phyloP scores from a whole-genome alignment of 495 filamentous ascomycete genomes.

The Physcia stellaris region DNA sequence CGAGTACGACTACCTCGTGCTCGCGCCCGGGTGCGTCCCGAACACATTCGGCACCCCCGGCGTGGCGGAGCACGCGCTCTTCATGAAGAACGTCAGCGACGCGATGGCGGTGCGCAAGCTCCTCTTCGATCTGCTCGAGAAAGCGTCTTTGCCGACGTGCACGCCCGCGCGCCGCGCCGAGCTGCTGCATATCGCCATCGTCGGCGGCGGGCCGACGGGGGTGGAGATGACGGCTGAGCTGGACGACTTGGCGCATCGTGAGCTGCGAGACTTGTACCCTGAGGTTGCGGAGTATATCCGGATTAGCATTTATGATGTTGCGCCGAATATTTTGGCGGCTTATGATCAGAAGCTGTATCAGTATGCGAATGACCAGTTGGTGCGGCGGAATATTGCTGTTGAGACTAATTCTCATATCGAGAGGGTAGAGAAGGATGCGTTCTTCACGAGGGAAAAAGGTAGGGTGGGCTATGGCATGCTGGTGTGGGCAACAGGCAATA shows the following conservation, averaged over 20 bases:
- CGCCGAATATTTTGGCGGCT: constrained; percentile 14
- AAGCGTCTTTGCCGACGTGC: constrained; percentile 45
- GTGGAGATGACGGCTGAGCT: constrained; percentile 68
- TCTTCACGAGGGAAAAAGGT: constrained; percentile 18
- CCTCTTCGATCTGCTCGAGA: constrained; percentile 48
- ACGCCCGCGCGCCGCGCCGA: constrained; percentile 33
- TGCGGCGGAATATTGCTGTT: constrained; percentile 14
- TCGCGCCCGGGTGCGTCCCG: constrained; percentile 57
- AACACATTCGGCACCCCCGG: constrained; percentile 65
- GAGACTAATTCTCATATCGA: constrained; percentile 17
- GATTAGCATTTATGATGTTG: constrained; percentile 22
- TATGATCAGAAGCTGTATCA: constrained; percentile 20
- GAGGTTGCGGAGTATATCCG: constrained; percentile 12
- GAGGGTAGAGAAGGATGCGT: constrained; percentile 14
- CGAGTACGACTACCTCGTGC: constrained; percentile 57
- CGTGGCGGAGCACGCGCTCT: constrained; percentile 58
- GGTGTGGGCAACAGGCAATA: constrained; percentile 24
- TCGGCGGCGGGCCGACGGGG: constrained; percentile 65
- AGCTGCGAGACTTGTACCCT: constrained; percentile 31
- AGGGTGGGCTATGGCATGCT: constrained; percentile 17
- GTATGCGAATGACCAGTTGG: constrained; percentile 17
- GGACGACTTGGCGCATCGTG: constrained; percentile 55
- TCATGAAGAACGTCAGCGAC: constrained; percentile 65
- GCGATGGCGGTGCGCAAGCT: constrained; percentile 45
- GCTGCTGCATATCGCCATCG: constrained; percentile 59